Conservation (phyloP, 441 rosid genomes). For the Gossypium gossypioides region DNA sequence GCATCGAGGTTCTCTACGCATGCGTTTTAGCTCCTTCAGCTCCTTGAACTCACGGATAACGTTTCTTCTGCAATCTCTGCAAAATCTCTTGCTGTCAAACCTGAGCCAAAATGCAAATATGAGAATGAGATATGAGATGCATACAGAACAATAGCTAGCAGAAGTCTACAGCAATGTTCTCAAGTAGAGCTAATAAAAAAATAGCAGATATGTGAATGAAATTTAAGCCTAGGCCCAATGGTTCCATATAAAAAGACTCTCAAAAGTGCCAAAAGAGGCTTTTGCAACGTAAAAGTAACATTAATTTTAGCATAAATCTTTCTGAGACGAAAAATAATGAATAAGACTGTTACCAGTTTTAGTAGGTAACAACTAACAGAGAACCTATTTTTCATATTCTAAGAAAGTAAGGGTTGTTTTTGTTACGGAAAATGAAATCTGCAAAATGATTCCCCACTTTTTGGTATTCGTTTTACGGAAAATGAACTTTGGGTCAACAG, state of each 20-base stretch:
- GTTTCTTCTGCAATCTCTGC: slow-evolving; percentile 92
- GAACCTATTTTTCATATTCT: neutral
- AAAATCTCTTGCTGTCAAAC: slow-evolving; percentile 95
- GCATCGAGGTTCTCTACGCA: slow-evolving; percentile 83
- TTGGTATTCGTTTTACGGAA: neutral
- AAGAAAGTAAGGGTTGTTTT: neutral
- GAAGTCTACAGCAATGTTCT: neutral
- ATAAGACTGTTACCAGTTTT: neutral
- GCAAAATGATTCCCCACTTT: neutral
- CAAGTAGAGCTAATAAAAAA: neutral
- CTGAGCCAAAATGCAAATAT: slow-evolving; percentile 35
- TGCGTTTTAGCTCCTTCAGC: slow-evolving; percentile 83
- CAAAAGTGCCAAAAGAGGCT: neutral
- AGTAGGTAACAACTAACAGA: neutral
- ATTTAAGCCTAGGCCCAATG: neutral
- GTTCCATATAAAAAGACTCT: neutral
- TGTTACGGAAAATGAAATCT: neutral
- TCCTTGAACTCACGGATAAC: slow-evolving; percentile 95
- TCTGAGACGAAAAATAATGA: neutral
- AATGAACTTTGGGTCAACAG: neutral
- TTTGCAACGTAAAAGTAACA: neutral
- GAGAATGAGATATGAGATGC: slow-evolving; percentile 7
- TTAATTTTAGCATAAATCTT: neutral
- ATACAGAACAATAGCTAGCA: slow-evolving; percentile 6
- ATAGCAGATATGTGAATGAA: neutral